These are phyloP conservation scores for Polyplosphaeria fusca DNA, from an alignment of 495 filamentous ascomycete species.

Conservation along the genomic window DNA sequence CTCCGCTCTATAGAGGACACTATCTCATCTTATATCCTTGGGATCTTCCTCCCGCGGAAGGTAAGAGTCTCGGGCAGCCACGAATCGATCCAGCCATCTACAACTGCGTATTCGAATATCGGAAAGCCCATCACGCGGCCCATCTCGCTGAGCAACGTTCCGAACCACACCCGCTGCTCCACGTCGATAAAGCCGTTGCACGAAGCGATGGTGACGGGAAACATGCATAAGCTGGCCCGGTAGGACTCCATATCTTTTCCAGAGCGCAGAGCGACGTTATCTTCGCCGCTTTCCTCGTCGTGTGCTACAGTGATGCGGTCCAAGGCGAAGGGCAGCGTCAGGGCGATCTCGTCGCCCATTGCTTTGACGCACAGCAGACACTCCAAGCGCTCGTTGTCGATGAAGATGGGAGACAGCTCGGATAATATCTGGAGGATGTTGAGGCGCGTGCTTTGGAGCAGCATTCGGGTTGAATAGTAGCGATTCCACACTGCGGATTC, in stretches of 20 bases:
- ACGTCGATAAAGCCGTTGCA: not conserved
- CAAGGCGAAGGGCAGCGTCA: not conserved
- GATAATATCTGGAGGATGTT: conserved; percentile 6
- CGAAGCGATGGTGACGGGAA: not conserved
- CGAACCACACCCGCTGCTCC: not conserved
- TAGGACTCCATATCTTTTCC: not conserved
- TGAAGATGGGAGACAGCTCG: not conserved
- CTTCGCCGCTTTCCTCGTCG: not conserved
- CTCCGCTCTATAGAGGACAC: no score
- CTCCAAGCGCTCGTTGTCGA: not conserved
- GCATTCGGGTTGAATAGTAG: conserved; percentile 29
- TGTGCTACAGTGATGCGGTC: not conserved
- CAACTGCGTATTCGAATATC: not conserved
- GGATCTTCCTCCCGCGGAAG: no score
- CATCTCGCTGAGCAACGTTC: not conserved
- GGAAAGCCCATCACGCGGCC: not conserved
- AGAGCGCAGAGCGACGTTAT: not conserved
- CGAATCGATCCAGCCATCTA: not conserved
- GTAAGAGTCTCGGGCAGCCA: no score
- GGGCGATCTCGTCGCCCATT: not conserved
- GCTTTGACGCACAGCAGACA: not conserved
- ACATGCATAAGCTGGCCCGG: not conserved
- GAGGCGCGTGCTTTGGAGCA: conserved; percentile 32
- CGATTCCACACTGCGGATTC: conserved; percentile 29
- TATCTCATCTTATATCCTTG: no score